These are phyloP conservation scores for Aureobasidium leucospermi DNA, from an alignment of 2,329 filamentous ascomycete species.

Conservation along the genomic window DNA sequence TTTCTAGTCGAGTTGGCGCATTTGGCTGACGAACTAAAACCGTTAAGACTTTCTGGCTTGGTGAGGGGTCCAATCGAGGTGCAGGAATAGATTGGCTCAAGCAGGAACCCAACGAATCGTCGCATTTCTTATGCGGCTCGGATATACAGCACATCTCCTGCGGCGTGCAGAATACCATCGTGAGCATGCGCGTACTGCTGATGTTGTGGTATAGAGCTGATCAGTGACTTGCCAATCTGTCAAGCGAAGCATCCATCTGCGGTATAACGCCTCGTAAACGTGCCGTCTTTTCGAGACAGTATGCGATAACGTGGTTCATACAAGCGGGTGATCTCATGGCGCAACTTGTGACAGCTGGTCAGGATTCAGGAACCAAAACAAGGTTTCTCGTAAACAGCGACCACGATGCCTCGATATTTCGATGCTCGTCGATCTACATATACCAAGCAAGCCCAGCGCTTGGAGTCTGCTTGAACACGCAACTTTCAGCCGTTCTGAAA, in stretches of 20 bases:
- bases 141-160: neutral
- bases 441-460: neutral
- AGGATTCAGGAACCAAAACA: neutral
- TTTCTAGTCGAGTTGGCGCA: slow-evolving; percentile 9
- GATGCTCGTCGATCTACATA: neutral
- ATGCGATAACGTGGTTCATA: neutral
- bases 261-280: neutral
- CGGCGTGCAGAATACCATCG: neutral
- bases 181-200: neutral
- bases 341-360: neutral
- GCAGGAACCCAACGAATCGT: neutral
- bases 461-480: neutral
- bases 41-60: slow-evolving; percentile 11
- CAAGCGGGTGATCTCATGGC: neutral
- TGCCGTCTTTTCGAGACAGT: neutral
- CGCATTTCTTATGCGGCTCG: neutral
- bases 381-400: neutral
- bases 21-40: slow-evolving; percentile 10
- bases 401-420: neutral
- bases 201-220: neutral
- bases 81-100: slow-evolving; percentile 3
- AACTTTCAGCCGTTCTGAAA: neutral
- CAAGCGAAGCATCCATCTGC: too few relatives aligned
- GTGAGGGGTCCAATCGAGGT: neutral
- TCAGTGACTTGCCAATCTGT: neutral